Base-by-base conservation (phyloP, 805 yeast genomes). In the Zygosaccharomyces rouxii region DNA sequence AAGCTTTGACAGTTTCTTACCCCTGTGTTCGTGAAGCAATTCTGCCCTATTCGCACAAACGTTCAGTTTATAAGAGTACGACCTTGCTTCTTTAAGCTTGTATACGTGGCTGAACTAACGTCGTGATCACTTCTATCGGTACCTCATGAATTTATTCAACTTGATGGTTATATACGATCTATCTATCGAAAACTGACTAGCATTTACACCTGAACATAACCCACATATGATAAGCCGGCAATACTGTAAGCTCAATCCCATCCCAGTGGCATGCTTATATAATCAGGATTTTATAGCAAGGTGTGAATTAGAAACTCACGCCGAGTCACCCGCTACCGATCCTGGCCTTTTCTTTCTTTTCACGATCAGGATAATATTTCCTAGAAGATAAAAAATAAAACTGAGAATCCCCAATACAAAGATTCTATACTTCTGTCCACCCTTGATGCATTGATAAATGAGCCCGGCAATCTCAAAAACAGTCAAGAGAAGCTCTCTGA, bases 1-100 rank as follows among this genome's bases (percentile, higher is more conserved):
- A 14, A 83, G 63, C 21, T 74, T 77, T 0, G 63, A 46, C 37
- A 79, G 56, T 0, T 61, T 42, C 54, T 69, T 69, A 2, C 86
- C 86, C 28, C 64, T 62, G 63, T 61, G 72, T 1, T 52, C 47
- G 0, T 43, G 33, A 2, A 61, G 41, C 13, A 63, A 52, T 1
- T 44, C 39, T 2, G 42, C 39, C 11, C 51, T 51, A 23, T 48
- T 38, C 13, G 52, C 46, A n/a, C 31, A 16, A 18, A 50, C 23
- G n/a, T 52, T 48, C 19, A 25, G 30, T 21, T 42, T 25, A 37
- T 38, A 51, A n/a, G 55, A 52, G 35, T 45, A 48, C 3, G 45
- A 18, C 54, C 44, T 51, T 9, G 14, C n/a, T 10, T 13, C 13
- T 35, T 48, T 42, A 22, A 22, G 6, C 23, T 7, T 30, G 35